phyloP scores from a whole-genome alignment of 495 filamentous ascomycete species.

The Penicillium flavigenum region DNA sequence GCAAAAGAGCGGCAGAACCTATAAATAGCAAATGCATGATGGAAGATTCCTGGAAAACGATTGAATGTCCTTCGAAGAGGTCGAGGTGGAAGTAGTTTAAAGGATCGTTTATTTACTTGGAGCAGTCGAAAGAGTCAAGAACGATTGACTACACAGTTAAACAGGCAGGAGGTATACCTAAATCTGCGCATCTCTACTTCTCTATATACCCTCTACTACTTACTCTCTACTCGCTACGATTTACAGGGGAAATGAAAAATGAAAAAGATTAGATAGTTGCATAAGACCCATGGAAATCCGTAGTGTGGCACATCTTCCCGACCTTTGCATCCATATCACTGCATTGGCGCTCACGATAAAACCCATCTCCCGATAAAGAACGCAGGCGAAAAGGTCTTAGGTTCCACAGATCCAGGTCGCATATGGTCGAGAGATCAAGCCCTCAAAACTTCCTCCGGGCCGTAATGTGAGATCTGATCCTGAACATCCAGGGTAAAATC shows the following conservation, averaged over 20 bases:
- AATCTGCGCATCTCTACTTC: neutral
- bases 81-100: neutral
- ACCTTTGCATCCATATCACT: neutral
- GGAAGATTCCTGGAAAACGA: neutral
- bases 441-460: neutral
- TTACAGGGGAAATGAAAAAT: neutral
- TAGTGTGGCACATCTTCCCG: neutral
- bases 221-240: neutral
- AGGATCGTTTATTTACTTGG: neutral
- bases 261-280: neutral
- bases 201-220: neutral
- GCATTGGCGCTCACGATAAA: neutral
- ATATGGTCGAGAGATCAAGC: neutral
- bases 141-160: neutral
- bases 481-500: neutral
- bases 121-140: neutral
- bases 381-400: neutral
- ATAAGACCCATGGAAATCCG: neutral
- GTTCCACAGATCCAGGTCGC: neutral
- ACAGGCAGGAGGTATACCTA: neutral
- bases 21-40: constrained; percentile 13
- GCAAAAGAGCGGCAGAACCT: neutral
- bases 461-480: neutral
- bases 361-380: neutral
- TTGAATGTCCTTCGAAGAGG: neutral